Conservation (phyloP, 2,329 filamentous ascomycete species). For the Shiraia sp. region DNA sequence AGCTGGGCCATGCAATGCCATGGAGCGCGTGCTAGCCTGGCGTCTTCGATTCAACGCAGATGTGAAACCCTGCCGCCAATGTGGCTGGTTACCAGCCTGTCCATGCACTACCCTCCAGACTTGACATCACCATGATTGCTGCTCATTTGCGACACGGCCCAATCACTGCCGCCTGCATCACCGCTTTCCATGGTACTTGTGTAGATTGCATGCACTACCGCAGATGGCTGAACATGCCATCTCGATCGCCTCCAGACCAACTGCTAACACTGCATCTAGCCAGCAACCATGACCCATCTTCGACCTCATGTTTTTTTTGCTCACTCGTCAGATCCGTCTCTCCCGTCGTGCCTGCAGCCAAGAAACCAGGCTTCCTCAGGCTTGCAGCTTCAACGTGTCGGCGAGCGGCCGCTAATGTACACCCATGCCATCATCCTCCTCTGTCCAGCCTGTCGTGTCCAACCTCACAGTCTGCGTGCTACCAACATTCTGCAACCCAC, state of each 20-base stretch:
- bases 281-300: too few relatives aligned
- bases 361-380: constrained; percentile 8
- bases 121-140: constrained; percentile 8
- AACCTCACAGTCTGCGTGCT: too few relatives aligned
- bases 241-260: too few relatives aligned
- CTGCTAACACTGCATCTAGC: background rate
- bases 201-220: too few relatives aligned
- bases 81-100: constrained; percentile 8
- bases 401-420: constrained; percentile 5
- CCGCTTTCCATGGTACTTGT: too few relatives aligned
- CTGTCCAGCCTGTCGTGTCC: too few relatives aligned
- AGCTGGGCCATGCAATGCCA: too few relatives aligned
- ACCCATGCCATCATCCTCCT: constrained; percentile 5
- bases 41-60: constrained; percentile 1
- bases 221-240: too few relatives aligned
- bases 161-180: too few relatives aligned
- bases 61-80: constrained; percentile 4
- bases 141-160: background rate
- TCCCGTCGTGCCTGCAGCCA: constrained; percentile 17
- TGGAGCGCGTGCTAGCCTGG: background rate
- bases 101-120: too few relatives aligned
- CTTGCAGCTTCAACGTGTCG: constrained; percentile 8
- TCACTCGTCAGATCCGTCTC: constrained; percentile 4
- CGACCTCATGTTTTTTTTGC: constrained; percentile 5
- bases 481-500: too few relatives aligned